Conservation (phyloP, 192 early-diverging fungal species). For the Thoreauomyces humboldtii region DNA sequence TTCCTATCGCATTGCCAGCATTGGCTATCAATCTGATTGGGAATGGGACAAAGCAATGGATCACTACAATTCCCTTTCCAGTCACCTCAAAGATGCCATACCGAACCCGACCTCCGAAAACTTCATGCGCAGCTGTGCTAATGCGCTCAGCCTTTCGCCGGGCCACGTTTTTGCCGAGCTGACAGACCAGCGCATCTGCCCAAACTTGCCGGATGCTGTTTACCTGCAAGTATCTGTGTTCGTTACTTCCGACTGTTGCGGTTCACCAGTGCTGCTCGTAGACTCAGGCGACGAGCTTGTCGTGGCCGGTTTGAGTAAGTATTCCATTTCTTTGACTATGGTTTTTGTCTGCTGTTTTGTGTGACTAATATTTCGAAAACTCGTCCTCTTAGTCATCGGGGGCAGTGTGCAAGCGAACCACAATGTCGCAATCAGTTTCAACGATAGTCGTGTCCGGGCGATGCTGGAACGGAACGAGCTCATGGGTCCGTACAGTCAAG, state of each 20-base stretch:
- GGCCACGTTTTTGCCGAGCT: too few relatives aligned
- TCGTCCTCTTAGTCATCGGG: not conserved
- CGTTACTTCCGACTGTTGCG: not conserved
- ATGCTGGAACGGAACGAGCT: slow-evolving; percentile 4
- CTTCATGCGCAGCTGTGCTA: too few relatives aligned
- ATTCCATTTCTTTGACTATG: not conserved
- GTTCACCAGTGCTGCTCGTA: not conserved
- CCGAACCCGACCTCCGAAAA: too few relatives aligned
- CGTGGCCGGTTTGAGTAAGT: not conserved
- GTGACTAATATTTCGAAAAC: not conserved
- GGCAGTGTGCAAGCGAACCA: not conserved
- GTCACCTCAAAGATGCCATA: too few relatives aligned
- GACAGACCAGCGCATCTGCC: not conserved
- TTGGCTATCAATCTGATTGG: too few relatives aligned
- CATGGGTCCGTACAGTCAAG: not conserved
- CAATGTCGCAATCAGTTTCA: not conserved
- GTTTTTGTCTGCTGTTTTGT: not conserved
- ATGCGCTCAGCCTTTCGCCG: too few relatives aligned
- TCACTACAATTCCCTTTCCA: too few relatives aligned
- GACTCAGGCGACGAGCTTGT: not conserved
- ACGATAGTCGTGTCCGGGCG: not conserved
- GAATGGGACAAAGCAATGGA: too few relatives aligned
- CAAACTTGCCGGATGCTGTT: not conserved
- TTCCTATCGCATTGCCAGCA: too few relatives aligned
- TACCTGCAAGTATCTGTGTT: slow-evolving; percentile 2